Evolutionary conservation across 1,284 basidiomycete species (phyloP).

Genomic region (Tremellales sp.): DNA sequence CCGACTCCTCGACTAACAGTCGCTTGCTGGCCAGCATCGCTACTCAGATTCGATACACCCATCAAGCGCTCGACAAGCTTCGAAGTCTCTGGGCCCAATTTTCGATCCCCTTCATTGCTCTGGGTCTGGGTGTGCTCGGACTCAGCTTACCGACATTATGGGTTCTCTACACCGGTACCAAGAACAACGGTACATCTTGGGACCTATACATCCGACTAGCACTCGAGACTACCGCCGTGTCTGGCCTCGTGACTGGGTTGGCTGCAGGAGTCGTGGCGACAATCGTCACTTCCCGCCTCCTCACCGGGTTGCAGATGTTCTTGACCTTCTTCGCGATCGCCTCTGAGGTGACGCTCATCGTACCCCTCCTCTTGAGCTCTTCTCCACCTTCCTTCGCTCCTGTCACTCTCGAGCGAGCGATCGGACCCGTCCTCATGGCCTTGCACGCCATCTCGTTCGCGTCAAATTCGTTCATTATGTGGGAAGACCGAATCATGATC

Average conservation of each 20-base stretch:
- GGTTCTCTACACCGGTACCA: conserved; percentile 44
- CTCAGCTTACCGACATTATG: conserved; percentile 41
- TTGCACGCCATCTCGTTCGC: conserved; percentile 70
- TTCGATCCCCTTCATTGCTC: conserved; percentile 68
- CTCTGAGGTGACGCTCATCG: conserved; percentile 36
- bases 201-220: conserved; percentile 42
- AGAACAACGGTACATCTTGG: conserved; percentile 40
- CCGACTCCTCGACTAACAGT: not conserved
- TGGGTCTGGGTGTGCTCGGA: conserved; percentile 55
- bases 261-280: conserved; percentile 32
- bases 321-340: conserved; percentile 23
- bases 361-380: conserved; percentile 26
- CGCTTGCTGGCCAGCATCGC: conserved; percentile 5
- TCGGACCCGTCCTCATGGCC: conserved; percentile 56
- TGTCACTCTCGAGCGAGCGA: conserved; percentile 25
- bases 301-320: conserved; percentile 52
- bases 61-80: conserved; percentile 65
- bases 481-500: conserved; percentile 81
- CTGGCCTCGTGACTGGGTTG: conserved; percentile 18
- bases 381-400: conserved; percentile 8
- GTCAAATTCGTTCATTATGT: conserved; percentile 92
- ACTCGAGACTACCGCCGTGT: conserved; percentile 29
- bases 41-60: conserved; percentile 54
- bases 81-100: conserved; percentile 93
- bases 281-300: conserved; percentile 41